Evolutionary conservation across 2,329 filamentous ascomycete genomes (phyloP).

Genomic region (Hypocreales sp.): DNA sequence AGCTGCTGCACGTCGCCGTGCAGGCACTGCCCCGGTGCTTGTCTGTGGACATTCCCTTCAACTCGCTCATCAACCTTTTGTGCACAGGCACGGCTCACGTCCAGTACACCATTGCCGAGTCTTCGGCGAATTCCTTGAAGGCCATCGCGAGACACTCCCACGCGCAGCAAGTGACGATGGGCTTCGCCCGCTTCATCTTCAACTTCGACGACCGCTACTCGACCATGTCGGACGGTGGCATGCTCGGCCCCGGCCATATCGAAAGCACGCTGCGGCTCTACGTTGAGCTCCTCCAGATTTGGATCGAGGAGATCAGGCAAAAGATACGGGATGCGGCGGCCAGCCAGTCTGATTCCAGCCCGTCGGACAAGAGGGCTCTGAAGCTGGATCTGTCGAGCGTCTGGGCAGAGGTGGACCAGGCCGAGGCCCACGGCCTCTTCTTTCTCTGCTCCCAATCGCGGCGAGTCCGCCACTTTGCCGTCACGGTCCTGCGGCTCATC

Average conservation of each 20-base stretch:
- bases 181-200: constrained; percentile 95
- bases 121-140: constrained; percentile 84
- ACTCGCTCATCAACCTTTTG: constrained; percentile 81
- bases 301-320: constrained; percentile 90
- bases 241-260: constrained; percentile 87
- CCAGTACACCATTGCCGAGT: constrained; percentile 78
- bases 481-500: constrained; percentile 82
- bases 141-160: constrained; percentile 88
- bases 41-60: constrained; percentile 81
- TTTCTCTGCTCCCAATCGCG: constrained; percentile 94
- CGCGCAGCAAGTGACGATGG: constrained; percentile 89
- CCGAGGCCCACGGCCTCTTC: constrained; percentile 92
- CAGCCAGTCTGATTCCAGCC: constrained; percentile 46
- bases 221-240: constrained; percentile 94
- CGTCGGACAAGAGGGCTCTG: constrained; percentile 53
- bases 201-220: constrained; percentile 96
- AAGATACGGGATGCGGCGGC: constrained; percentile 61
- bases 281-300: constrained; percentile 84
- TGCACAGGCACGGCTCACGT: constrained; percentile 96
- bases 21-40: constrained; percentile 91
- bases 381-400: constrained; percentile 77
- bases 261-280: constrained; percentile 88
- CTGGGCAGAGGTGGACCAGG: constrained; percentile 87
- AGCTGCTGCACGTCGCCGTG: constrained; percentile 86
- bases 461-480: constrained; percentile 75